Evolutionary conservation across 371 early-diverging fungal genomes (phyloP), one percentile per base, ranked within the genome.

Genomic region (Mucor lusitanicus): DNA sequence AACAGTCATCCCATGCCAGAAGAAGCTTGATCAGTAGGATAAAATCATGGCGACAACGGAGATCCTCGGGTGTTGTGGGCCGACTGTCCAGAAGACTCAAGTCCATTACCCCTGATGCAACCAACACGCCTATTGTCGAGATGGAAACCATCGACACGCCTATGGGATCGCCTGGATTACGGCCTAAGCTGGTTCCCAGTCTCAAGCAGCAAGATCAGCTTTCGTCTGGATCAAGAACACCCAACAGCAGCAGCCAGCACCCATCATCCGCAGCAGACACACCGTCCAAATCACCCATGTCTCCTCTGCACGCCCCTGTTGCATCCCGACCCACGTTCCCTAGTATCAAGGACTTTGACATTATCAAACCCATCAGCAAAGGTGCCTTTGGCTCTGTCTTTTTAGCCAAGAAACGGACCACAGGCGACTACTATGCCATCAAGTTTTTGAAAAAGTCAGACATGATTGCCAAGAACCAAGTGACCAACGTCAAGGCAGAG

Each of bases 371-470:
- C 1, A 96, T 96, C 59, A 91, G 91, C 67, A 93, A 93, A 75
- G 96, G 96, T 25, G 96, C 96, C 0, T 96, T 94, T 83, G 96
- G 96, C 8, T 91, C 92, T 3, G 96, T 96, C 0, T 95, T 89
- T 70, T 74, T 96, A 19, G 93, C 96, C 12, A 93, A 92, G 67
- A 94, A 94, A 74, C 86, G 89, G 15, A 78, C 91, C 0, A 95
- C 96, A 0, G 94, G 94, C 8, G 94, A 94, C 62, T 93, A 93
- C 65, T 94, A 82, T 78, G 96, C 96, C 0, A 94, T 96, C 81
- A 96, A 96, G 65, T 94, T 94, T 19, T 75, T 96, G 54, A 88
- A 89, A 53, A 96, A 96, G 68, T 87, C 91, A 0, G 96, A 96
- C 64, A 94, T 96, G 94, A 87, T 95, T 61, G 91, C 92, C 39